These are phyloP conservation scores for Penicillium sclerotigenum DNA, from an alignment of 2,329 filamentous ascomycete species.

Conservation along the genomic window DNA sequence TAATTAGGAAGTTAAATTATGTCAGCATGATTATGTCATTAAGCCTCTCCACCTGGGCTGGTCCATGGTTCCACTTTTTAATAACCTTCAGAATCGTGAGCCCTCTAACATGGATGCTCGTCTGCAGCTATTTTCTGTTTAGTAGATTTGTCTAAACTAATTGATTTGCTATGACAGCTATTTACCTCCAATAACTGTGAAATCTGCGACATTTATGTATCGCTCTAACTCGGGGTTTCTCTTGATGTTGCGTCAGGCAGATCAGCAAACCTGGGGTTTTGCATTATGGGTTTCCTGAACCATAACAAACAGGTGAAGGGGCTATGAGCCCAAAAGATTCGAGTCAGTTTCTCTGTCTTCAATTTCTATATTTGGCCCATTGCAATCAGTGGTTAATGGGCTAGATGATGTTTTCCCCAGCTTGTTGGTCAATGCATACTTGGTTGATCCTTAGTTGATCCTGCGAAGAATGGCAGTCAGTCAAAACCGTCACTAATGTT, in stretches of 20 bases:
- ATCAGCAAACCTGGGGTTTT: neutral
- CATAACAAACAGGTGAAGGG: neutral
- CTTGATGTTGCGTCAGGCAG: neutral
- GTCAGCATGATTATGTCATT: neutral
- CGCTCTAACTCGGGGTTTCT: neutral
- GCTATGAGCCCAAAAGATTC: too few relatives aligned
- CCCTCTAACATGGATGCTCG: too few relatives aligned
- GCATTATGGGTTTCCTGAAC: neutral
- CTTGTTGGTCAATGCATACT: neutral
- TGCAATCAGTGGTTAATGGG: neutral
- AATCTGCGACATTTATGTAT: neutral
- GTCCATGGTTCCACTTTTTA: neutral
- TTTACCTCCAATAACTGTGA: too few relatives aligned
- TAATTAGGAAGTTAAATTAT: neutral
- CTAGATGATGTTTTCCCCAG: neutral
- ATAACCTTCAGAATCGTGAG: too few relatives aligned
- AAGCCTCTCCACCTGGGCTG: neutral
- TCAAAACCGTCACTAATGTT: neutral
- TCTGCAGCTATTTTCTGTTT: neutral
- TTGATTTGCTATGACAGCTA: neutral
- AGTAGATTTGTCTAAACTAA: neutral
- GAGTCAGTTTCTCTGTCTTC: neutral
- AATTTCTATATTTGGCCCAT: too few relatives aligned
- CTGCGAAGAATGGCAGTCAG: neutral
- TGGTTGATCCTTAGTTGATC: too few relatives aligned